Evolutionary conservation across 164 flowering plant species (phyloP).

Genomic region (Piper longum): DNA sequence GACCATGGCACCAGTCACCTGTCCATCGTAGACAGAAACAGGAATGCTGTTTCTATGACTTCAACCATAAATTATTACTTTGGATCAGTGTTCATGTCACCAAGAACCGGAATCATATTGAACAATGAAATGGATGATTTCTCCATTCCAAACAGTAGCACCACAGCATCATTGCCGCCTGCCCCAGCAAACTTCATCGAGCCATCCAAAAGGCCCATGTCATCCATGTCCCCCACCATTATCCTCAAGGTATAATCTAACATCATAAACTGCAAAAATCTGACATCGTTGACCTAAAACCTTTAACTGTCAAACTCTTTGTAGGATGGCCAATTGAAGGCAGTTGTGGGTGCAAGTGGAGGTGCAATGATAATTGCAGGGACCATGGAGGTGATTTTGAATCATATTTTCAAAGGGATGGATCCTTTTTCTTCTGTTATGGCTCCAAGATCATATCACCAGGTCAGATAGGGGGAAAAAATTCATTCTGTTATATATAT

Average conservation of each 20-base stretch:
- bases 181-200: constrained; percentile 45
- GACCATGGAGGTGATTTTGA: constrained; percentile 39
- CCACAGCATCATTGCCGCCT: constrained; percentile 24
- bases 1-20: constrained; percentile 68
- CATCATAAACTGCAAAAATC: not conserved
- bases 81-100: constrained; percentile 38
- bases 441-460: constrained; percentile 51
- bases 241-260: constrained; percentile 34
- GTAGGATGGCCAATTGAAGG: constrained; percentile 38
- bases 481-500: not conserved
- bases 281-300: not conserved
- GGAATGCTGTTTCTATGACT: constrained; percentile 67
- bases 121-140: constrained; percentile 81
- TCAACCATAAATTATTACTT: constrained; percentile 39
- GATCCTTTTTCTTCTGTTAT: constrained; percentile 46
- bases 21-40: constrained; percentile 33
- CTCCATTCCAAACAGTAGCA: constrained; percentile 29
- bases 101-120: constrained; percentile 49
- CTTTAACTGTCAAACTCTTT: not conserved
- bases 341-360: constrained; percentile 57
- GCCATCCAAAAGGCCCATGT: constrained; percentile 57
- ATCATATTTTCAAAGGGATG: constrained; percentile 42
- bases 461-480: constrained; percentile 18
- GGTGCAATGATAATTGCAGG: constrained; percentile 43
- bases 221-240: constrained; percentile 61